A percentile compares a stretch with the other conserved stretches of the same genome.
Conservation (phyloP, 176 grass and related monocot genomes). For the Puccinellia tenuiflora region DNA sequence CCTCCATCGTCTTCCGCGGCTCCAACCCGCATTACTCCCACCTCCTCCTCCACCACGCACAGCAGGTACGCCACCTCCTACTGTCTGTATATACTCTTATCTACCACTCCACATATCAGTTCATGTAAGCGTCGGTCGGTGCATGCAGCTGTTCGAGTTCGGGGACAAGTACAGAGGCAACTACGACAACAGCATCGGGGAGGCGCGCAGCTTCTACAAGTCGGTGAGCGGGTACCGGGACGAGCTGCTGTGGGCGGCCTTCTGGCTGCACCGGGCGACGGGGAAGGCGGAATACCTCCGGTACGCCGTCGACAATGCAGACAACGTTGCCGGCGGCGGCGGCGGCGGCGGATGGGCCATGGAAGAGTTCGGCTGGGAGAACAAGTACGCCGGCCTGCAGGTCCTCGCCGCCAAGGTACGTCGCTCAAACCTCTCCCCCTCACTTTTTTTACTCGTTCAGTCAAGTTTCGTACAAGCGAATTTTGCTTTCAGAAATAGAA, state of each 20-base stretch:
- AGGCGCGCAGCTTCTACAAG: constrained; percentile 72
- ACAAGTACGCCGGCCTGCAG: constrained; percentile 88
- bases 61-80: constrained; percentile 35
- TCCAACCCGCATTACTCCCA: constrained; percentile 61
- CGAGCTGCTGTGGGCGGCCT: constrained; percentile 96
- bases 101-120: no score
- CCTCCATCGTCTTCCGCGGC: constrained; percentile 67
- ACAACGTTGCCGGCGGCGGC: constrained; percentile 15
- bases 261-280: constrained; percentile 95
- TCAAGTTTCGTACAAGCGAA: not conserved
- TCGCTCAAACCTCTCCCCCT: no score
- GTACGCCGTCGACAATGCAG: constrained; percentile 59
- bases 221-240: constrained; percentile 92
- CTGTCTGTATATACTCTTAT: no score
- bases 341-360: constrained; percentile 79
- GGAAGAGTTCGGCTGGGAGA: constrained; percentile 96
- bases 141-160: constrained; percentile 74
- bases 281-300: constrained; percentile 46
- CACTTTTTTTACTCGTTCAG: not conserved
- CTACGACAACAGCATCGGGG: constrained; percentile 64
- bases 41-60: constrained; percentile 76
- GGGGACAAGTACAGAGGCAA: constrained; percentile 56
- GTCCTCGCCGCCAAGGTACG: constrained; percentile 71
- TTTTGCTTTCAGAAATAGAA: not conserved
- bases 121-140: no score